Evolutionary conservation across 495 filamentous ascomycete species (phyloP), one percentile per base, ranked within the genome.

Genomic region (Bacidia rubella): DNA sequence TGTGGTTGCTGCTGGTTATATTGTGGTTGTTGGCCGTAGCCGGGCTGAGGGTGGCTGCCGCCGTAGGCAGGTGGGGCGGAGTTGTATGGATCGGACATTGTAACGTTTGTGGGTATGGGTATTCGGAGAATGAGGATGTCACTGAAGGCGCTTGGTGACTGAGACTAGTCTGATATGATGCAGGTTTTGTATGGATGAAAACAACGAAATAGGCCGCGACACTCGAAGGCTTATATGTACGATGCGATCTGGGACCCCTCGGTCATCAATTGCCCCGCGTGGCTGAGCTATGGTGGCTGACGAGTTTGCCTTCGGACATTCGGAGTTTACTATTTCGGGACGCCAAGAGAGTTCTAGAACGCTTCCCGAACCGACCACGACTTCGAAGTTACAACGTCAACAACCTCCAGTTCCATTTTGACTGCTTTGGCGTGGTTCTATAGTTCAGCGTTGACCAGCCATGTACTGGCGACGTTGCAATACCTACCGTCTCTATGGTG

Each of bases 51-150:
- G 17, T 7, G 17, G 11, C 61, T 5, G 9, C 41, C 41, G 41
- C 40, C 23, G 35, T 66, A 64, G 42, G 58, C 59, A 24, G 64
- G 63, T 11, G 60, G 45, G 35, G 70, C 65, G 53, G 64, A 63
- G 46, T 74, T 67, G 64, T 76, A 76, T 17, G 70, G 70, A 45
- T 71, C 73, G 5, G 71, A 74, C 73, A 76, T 75, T 48, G n/a
- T n/a, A n/a, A n/a, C n/a, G n/a, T n/a, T n/a, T n/a, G 42, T 53
- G 25, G 35, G 25, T 3, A 26, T 32, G 29, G 32, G 5, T 17
- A 9, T 44, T 7, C 19, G 41, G 19, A 5, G 17, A 17, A 44
- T 44, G 17, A 20, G 41, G 41, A 35, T 35, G 29, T 5, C 5
- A n/a, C n/a, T n/a, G n/a, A n/a, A n/a, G n/a, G n/a, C n/a, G n/a